Base-by-base conservation (phyloP, 2,329 filamentous ascomycete genomes). In the Exophiala sideris region DNA sequence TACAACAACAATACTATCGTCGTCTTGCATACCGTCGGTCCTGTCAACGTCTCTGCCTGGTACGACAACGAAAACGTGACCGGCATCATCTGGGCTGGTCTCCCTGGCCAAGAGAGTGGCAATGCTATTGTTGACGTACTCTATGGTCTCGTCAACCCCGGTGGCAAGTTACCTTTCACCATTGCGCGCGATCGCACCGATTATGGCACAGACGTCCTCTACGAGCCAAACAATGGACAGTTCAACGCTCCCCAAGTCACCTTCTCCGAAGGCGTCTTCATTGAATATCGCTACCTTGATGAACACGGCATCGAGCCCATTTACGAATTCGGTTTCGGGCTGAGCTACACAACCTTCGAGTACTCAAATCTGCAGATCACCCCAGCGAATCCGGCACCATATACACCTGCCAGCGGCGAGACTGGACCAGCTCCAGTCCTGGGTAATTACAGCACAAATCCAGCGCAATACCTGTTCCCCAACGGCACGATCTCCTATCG, bases 1-100 rank as follows among this genome's bases (percentile, higher is more conserved):
- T 68, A 84, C 58, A 91, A 87, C 77, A 84, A 86, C 74, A 96
- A 96, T 79, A 96, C 91, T 10, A 87, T 97, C 56, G 89, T 97
- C 12, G 83, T 96, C 53, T 86, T 97, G 55, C 92, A 97, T 75
- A 90, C 88, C 1, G 82, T 86, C 3, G 91, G 91, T 0, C 84
- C 91, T 1, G 88, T 95, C 3, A 74, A 95, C 1, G 72, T 96
- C 20, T 82, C 84, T 10, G 82, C 89, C 45, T 78, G 75, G 73
- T 70, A 76, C 33, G 66, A 74, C 52, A 71, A 87, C 64, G 80
- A 82, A 3, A 89, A 88, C 65, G 80, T 92, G 59, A 88, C 85
- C 45, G 87, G 85, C 35, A 85, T 91, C 52, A 75, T 91, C 14
- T 90, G 86, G 80, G 87, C 86, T 42, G 87, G 86, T 63, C 75